Evolutionary conservation across 2,329 filamentous ascomycete species (phyloP), one percentile per base, ranked within the genome.

Genomic region (Phyllosticta citribraziliensis): DNA sequence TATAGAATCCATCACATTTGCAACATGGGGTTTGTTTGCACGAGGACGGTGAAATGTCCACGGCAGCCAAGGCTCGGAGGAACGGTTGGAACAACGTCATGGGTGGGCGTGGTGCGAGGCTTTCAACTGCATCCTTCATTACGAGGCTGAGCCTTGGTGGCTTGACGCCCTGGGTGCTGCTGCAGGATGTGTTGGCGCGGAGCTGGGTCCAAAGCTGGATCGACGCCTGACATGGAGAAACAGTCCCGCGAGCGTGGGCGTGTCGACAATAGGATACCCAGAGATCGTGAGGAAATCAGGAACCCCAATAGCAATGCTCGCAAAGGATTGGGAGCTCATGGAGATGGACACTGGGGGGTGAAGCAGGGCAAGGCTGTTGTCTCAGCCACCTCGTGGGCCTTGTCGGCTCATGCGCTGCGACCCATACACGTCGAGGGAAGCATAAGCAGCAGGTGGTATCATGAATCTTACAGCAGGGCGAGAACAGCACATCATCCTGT

Each of bases 101-200:
- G 59, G 55, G 59, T 53, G 19, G n/a, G 40, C 17, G 17, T 14
- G 40, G 40, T 47, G 40, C 40, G 6, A n/a, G 40, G 40, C 40
- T 47, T n/a, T 47, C 40, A n/a, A 47, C 40, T 47, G 40, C 40
- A 47, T n/a, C 40, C 40, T 47, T 57, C 64, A 55, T 60, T 56
- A 64, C 66, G 66, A 67, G 66, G 65, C 67, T 70, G 67, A 68
- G 57, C 64, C 57, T 62, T 64, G 60, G 65, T 65, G 66, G 65
- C 63, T 66, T 64, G 64, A 65, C 66, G 66, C 57, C 51, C 20
- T 35, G 63, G 51, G 50, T 40, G 24, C 64, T 66, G 63, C 70
- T 73, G 72, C 71, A 69, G 54, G 69, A 72, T 74, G 71, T 68
- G 72, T 66, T 74, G 72, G 70, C 71, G 63, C 58, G 59, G 59